Evolutionary conservation across 768 basidiomycete species (phyloP).

Genomic region (Auricularia auricula-judae): DNA sequence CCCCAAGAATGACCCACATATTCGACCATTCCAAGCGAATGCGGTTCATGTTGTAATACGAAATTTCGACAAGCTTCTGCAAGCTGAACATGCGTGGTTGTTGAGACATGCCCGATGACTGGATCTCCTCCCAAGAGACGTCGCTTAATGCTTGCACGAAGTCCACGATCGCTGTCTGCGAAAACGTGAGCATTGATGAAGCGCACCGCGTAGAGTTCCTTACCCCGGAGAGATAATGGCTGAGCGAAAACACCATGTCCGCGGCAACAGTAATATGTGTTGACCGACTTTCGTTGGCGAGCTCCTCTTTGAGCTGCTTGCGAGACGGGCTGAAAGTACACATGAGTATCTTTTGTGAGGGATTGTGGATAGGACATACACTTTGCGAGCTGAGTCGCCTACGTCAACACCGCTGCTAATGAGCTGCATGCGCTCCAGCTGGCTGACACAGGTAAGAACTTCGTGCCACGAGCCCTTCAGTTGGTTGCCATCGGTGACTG

Average conservation of each 20-base stretch:
- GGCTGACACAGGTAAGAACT: slow-evolving; percentile 92
- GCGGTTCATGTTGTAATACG: slow-evolving; percentile 98
- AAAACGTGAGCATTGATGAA: slow-evolving; percentile 6
- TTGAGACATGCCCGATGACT: slow-evolving; percentile 88
- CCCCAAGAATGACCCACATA: slow-evolving; percentile 94
- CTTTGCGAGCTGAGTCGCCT: slow-evolving; percentile 66
- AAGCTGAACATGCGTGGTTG: slow-evolving; percentile 93
- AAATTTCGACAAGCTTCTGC: slow-evolving; percentile 97
- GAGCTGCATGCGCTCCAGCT: slow-evolving; percentile 96
- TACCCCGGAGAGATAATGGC: slow-evolving; percentile 90
- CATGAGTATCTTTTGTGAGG: background rate
- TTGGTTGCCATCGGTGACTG: slow-evolving; percentile 93
- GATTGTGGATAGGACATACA: slow-evolving; percentile 36
- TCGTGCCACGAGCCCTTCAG: slow-evolving; percentile 95
- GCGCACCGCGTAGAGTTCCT: slow-evolving; percentile 18
- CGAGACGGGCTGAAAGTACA: slow-evolving; percentile 16
- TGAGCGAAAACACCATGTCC: slow-evolving; percentile 97
- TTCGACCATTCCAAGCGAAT: slow-evolving; percentile 98
- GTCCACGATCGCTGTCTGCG: slow-evolving; percentile 89
- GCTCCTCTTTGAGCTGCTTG: slow-evolving; percentile 77
- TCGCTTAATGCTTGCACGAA: slow-evolving; percentile 94
- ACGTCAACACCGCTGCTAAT: slow-evolving; percentile 86
- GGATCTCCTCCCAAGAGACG: slow-evolving; percentile 99
- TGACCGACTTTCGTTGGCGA: slow-evolving; percentile 93
- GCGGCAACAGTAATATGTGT: slow-evolving; percentile 98